Evolutionary conservation across 768 basidiomycete species (phyloP), one percentile per base, ranked within the genome.

Genomic region (Collybiopsis confluens): DNA sequence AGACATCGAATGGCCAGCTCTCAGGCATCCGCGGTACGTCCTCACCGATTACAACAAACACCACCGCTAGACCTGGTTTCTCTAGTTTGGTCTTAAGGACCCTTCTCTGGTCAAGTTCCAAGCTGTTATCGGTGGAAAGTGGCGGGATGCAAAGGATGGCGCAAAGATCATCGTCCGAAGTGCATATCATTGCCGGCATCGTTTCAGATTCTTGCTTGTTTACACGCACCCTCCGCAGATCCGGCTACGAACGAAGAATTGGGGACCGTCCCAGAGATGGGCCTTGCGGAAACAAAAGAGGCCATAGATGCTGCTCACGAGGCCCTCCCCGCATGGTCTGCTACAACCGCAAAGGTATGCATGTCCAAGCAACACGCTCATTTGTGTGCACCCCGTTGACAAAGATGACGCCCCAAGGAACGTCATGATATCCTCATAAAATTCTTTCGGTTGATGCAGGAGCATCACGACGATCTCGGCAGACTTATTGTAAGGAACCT

Each of bases 201-300:
- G 16, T 37, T n/a, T 43, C 20, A 23, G 6, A 15, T 33, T 33
- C n/a, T 7, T 40, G 0, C 11, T 1, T 9, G 20, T 23, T 21
- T 1, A n/a, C 9, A 42, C 10, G 46, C 44, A 41, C 21, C 24
- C 44, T 1, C 10, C 18, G 11, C 54, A 96, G 95, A 98, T 73
- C 96, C 96, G 27, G 91, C 93, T 5, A 96, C 87, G 3, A 80
- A 80, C 38, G 82, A 94, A 59, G 81, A 82, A 55, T 80, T 98
- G 42, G 96, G 94, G 13, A 85, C 81, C 0, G 77, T 95, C 24
- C 91, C 94, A 3, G 96, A 98, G 64, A 90, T 97, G 87, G 89
- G 87, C 9, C 64, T 90, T 41, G 76, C 77, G 24, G 93, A 98
- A 69, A 90, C 92, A 9, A 84, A 85, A 61, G 74, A 83, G 58